Conservation (phyloP, 495 filamentous ascomycete species). For the Chaetomium fimeti region DNA sequence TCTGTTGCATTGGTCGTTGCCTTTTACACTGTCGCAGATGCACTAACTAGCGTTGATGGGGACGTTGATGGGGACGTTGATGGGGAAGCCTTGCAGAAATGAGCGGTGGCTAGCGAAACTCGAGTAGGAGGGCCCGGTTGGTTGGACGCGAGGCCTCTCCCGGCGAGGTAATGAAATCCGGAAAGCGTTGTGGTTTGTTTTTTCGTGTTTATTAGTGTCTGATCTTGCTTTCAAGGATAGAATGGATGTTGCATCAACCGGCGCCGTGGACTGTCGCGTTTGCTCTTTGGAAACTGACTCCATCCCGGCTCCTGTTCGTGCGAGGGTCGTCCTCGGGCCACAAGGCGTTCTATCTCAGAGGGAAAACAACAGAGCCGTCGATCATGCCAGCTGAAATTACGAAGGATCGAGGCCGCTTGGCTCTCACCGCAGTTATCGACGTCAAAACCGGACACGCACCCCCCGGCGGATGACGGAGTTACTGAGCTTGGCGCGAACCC, state of each 20-base stretch:
- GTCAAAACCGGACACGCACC: neutral
- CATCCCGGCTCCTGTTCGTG: neutral
- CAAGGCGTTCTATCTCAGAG: neutral
- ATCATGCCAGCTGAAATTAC: neutral
- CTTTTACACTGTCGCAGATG: neutral
- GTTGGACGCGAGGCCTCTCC: neutral
- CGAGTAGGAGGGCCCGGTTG: neutral
- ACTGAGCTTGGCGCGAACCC: neutral
- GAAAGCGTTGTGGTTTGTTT: conserved; percentile 6
- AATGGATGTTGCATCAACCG: conserved; percentile 2
- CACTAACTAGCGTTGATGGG: neutral
- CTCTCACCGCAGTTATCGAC: too few relatives aligned
- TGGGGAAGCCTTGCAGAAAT: neutral
- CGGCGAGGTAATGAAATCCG: conserved; percentile 6
- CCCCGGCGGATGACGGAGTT: neutral
- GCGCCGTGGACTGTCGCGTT: neutral
- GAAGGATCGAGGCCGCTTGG: neutral
- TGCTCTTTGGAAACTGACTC: neutral
- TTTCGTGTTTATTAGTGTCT: conserved; percentile 3
- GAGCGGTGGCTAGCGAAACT: neutral
- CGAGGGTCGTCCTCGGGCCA: neutral
- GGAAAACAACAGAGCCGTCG: neutral
- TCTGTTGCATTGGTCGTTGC: neutral
- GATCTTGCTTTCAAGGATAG: conserved; percentile 8
- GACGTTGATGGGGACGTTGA: too few relatives aligned